Base-by-base conservation (phyloP, 805 yeast genomes). In the Hagleromyces aurorensis region DNA sequence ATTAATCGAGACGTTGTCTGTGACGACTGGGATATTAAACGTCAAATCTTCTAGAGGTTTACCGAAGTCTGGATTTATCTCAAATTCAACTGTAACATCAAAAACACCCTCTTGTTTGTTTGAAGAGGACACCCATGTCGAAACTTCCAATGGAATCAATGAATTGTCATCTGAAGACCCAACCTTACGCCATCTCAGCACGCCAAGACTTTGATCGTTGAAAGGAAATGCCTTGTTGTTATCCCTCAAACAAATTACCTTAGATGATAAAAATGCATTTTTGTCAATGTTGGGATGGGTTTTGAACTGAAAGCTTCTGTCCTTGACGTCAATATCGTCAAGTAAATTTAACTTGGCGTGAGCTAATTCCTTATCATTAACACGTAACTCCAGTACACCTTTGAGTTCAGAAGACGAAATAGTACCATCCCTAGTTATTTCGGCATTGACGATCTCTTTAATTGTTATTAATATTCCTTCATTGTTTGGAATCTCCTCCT, bases 271-370 rank as follows among this genome's bases (percentile, higher is more conserved):
- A 57, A 89, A 91, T 49, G 72, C 57, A 23, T 62, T 63, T 50
- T 82, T 78, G 61, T 91, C 96, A 42, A 91, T 93, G 54, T 89
- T 87, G 40, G 98, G 98, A 64, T 91, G 96, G 10, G 97, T 86
- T 59, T 87, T 87, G 65, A 72, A 91, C 51, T 79, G 86, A 25
- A 75, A 64, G 5, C 50, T 21, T 31, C 49, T 40, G 62, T 73
- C 57, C 21, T 65, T 57, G 10, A 68, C 59, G 23, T 64, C 59
- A 17, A 69, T 68, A 13, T 59, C 64, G 23, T 75, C 66, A 23
- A 63, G 56, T 41, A 87, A 62, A 38, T 70, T 50, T 36, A 91
- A 67, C 51, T 71, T 72, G 32, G 85, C 71, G 43, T 69, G 70
- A 9, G 93, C 75, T 41, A 78, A 66, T 21, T 67, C 71, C n/a